Percentiles rank a stretch among this genome's conserved stretches.
Evolutionary conservation across 1,284 basidiomycete genomes (phyloP).

Genomic region (Naganishia sp.): DNA sequence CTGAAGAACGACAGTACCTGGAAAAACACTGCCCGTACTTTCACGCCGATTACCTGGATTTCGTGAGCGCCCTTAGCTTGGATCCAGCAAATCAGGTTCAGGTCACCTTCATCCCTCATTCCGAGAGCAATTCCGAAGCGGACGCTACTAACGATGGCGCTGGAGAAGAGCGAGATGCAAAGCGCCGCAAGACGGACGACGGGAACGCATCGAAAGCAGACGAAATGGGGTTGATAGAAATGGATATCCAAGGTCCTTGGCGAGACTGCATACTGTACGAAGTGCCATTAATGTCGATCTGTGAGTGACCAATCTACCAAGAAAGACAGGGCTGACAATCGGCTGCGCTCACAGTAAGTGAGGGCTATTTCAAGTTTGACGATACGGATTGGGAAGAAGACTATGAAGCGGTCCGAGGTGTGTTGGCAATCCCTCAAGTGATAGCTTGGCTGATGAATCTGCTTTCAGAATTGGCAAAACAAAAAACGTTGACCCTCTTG

Average conservation of each 20-base stretch:
- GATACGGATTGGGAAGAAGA: slow-evolving; percentile 73
- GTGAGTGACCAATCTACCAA: slow-evolving; percentile 70
- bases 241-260: slow-evolving; percentile 79
- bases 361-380: slow-evolving; percentile 62
- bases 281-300: slow-evolving; percentile 86
- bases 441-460: neutral
- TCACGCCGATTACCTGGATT: slow-evolving; percentile 71
- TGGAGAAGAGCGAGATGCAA: slow-evolving; percentile 57
- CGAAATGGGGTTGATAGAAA: slow-evolving; percentile 68
- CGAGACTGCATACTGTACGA: slow-evolving; percentile 92
- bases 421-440: neutral
- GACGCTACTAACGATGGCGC: neutral
- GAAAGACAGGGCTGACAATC: neutral
- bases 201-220: slow-evolving; percentile 23
- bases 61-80: slow-evolving; percentile 69
- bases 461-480: slow-evolving; percentile 61
- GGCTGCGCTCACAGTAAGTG: slow-evolving; percentile 36
- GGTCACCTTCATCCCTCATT: slow-evolving; percentile 65
- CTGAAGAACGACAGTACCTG: slow-evolving; percentile 71
- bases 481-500: slow-evolving; percentile 71
- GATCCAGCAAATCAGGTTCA: slow-evolving; percentile 74
- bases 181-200: slow-evolving; percentile 60
- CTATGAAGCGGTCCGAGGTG: slow-evolving; percentile 71
- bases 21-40: slow-evolving; percentile 73
- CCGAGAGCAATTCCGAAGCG: slow-evolving; percentile 20